Evolutionary conservation across 306 rosid genomes (phyloP).

Genomic region (Prosopis cineraria): DNA sequence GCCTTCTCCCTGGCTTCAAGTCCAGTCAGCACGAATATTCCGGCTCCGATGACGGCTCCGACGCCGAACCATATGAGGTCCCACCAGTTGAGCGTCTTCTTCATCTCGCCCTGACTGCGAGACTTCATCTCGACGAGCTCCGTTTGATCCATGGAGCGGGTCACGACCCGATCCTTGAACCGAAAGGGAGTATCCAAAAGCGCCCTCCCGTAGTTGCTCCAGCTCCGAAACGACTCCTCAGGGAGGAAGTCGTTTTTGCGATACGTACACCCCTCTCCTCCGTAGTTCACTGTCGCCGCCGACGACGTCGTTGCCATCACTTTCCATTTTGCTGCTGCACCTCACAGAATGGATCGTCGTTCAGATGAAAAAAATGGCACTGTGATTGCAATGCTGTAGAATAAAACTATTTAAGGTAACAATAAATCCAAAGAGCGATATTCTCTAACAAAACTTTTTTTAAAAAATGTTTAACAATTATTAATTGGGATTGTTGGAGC

Average conservation of each 20-base stretch:
- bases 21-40: slow-evolving; percentile 84
- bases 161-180: slow-evolving; percentile 50
- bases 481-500: not conserved
- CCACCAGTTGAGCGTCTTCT: slow-evolving; percentile 90
- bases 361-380: not conserved
- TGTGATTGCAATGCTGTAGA: not conserved
- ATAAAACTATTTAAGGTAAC: no score
- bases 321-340: slow-evolving; percentile 32
- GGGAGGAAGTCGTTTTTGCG: slow-evolving; percentile 66
- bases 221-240: slow-evolving; percentile 77
- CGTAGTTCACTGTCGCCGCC: slow-evolving; percentile 26
- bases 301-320: not conserved
- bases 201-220: slow-evolving; percentile 57
- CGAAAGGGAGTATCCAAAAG: slow-evolving; percentile 56
- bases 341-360: not conserved
- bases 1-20: slow-evolving; percentile 46
- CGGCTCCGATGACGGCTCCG: slow-evolving; percentile 86
- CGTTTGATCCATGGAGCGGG: slow-evolving; percentile 56
- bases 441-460: no score
- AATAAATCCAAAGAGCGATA: not conserved
- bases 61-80: slow-evolving; percentile 88
- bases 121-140: slow-evolving; percentile 76
- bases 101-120: slow-evolving; percentile 72
- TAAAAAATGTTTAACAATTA: no score
- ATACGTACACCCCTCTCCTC: slow-evolving; percentile 56